These are phyloP conservation scores for Desmodesmus armatus DNA, from an alignment of 139 green algal genomes.

Conservation along the genomic window DNA sequence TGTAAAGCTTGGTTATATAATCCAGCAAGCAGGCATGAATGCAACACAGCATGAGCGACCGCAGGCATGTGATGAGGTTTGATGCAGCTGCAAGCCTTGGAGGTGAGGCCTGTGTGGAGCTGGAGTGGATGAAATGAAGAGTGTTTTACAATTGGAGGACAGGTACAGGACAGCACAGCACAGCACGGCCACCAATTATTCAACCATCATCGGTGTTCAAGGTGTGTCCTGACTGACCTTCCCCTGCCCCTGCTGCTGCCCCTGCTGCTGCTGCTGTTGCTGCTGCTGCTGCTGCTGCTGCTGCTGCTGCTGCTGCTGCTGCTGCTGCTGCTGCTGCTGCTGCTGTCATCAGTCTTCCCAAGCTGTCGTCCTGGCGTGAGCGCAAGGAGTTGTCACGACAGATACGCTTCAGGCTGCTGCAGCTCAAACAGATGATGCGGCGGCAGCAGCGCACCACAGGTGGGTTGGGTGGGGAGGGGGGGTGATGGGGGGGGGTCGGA, in stretches of 20 bases:
- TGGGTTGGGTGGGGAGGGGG: too few species aligned
- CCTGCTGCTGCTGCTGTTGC: neutral
- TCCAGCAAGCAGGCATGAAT: too few species aligned
- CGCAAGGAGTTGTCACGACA: conserved; percentile 45
- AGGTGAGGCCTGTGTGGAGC: too few species aligned
- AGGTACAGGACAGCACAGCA: too few species aligned
- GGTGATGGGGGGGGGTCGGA: too few species aligned
- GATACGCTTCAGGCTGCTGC: conserved; percentile 47
- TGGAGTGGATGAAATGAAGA: too few species aligned
- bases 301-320: neutral
- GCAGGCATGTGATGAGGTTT: too few species aligned
- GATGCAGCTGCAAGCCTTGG: too few species aligned
- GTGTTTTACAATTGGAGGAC: too few species aligned
- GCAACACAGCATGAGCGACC: too few species aligned
- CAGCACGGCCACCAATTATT: too few species aligned
- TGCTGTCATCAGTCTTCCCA: conserved; percentile 31
- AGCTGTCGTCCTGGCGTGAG: conserved; percentile 20
- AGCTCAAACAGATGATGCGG: conserved; percentile 43
- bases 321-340: neutral
- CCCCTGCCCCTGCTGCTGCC: neutral
- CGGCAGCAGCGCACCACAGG: conserved; percentile 33
- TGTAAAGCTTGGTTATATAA: too few species aligned
- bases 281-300: neutral
- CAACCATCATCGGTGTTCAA: neutral
- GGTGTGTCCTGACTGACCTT: neutral